Evolutionary conservation across 306 rosid genomes (phyloP).

Genomic region (Corylus americana): DNA sequence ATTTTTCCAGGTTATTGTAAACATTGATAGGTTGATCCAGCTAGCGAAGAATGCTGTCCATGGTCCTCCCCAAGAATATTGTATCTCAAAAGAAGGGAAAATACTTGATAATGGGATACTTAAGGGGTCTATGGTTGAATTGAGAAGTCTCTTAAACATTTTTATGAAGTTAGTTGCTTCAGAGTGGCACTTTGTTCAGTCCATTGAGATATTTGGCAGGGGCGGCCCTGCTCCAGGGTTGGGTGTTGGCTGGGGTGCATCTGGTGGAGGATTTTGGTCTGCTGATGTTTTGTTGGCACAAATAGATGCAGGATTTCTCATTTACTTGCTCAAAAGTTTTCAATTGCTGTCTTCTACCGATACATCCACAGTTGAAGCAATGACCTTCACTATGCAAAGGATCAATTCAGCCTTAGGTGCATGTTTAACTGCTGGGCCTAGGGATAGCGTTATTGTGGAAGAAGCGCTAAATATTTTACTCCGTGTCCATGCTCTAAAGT

Average conservation of each 20-base stretch:
- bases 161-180: constrained; percentile 58
- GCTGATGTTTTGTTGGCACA: constrained; percentile 57
- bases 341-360: constrained; percentile 31
- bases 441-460: constrained; percentile 43
- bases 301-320: constrained; percentile 56
- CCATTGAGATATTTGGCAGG: constrained; percentile 79
- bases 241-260: constrained; percentile 94
- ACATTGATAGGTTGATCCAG: constrained; percentile 62
- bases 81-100: constrained; percentile 60
- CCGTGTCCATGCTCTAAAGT: constrained; percentile 56
- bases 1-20: constrained; percentile 43
- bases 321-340: constrained; percentile 52
- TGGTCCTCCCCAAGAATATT: constrained; percentile 41
- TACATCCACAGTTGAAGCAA: constrained; percentile 44
- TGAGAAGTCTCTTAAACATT: constrained; percentile 52
- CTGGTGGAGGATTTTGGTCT: constrained; percentile 94
- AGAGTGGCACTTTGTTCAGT: constrained; percentile 53
- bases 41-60: constrained; percentile 53
- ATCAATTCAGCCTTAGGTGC: constrained; percentile 57
- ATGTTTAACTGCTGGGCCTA: constrained; percentile 79
- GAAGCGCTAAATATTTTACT: constrained; percentile 59
- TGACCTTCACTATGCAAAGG: constrained; percentile 39
- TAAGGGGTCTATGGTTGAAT: constrained; percentile 47
- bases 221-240: constrained; percentile 97
- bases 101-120: constrained; percentile 71